Conservation (phyloP, 1,284 basidiomycete species). For the Agaricales sp. region DNA sequence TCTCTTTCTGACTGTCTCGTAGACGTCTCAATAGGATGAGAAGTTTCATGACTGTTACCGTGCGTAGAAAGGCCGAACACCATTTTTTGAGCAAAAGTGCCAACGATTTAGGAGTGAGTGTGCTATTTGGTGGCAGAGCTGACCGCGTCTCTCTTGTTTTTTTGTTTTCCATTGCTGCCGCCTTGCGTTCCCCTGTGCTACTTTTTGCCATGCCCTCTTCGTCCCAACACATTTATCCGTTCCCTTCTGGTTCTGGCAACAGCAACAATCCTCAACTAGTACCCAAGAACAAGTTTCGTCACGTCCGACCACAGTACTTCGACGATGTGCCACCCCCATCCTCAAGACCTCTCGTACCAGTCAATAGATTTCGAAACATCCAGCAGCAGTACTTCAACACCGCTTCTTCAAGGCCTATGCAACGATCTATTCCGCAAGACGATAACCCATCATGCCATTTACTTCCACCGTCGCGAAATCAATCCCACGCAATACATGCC, state of each 20-base stretch:
- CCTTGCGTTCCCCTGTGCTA: background rate
- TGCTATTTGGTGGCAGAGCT: no score
- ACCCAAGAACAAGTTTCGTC: background rate
- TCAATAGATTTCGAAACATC: background rate
- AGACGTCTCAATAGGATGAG: background rate
- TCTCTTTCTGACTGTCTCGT: background rate
- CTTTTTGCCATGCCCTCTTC: background rate
- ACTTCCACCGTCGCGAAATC: no score
- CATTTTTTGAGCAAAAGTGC: no score
- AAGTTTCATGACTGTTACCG: background rate
- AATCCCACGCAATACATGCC: background rate
- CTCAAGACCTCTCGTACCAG: background rate
- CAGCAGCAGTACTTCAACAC: background rate
- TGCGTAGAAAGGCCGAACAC: no score
- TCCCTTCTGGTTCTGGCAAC: background rate
- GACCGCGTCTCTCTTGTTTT: no score
- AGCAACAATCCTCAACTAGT: background rate
- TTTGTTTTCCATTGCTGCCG: background rate
- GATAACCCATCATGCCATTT: no score
- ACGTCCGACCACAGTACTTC: background rate
- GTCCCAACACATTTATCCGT: background rate
- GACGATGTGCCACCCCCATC: background rate
- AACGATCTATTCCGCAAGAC: no score
- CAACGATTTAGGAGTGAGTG: no score
- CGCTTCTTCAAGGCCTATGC: background rate